Base-by-base conservation (phyloP, 208 protist species). In the Entamoeba dispar region DNA sequence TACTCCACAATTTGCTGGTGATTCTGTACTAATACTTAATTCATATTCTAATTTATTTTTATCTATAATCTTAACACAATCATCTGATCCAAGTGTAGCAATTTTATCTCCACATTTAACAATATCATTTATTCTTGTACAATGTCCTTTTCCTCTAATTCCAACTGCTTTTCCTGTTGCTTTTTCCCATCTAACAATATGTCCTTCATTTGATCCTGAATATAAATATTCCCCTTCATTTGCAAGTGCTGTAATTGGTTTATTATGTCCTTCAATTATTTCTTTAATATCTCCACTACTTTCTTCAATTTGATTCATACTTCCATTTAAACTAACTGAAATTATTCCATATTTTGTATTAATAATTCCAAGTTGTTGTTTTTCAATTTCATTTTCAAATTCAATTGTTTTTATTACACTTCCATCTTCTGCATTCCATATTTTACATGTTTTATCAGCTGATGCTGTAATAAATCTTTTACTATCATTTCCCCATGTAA, bases 231-330 rank as follows among this genome's bases (percentile, higher is more conserved):
- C 93, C 34, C 73, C 47, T 86, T 95, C 93, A 43, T 95, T 94
- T 14, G 95, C 92, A 15, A 97, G 90, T 15, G 95, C 55, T 34
- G 93, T 94, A 91, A 97, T 95, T 17, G 92, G 86, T 93, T 96
- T 96, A 90, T 95, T 96, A 95, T 97, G 95, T 91, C 96, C 95
- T 77, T 61, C n/a, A n/a, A 61, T 47, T 22, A 43, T 5, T 77
- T 92, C 51, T 43, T 38, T 43, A 22, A 77, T 92, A 47, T 61
- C 17, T n/a, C 31, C 31, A 10, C 17, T 43, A 47, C 73, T 31
- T 7, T 27, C 52, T 22, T 38, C 49, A 31, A 73, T 34, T 22
- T 61, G 2, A 10, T 17, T 6, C 31, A 52, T 43, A 77, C 38
- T n/a, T 5, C 38, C 22, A 43, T 34, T 49, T 15, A 49, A 19